phyloP scores from a whole-genome alignment of 768 basidiomycete genomes.

The Agaricus sinodeliciosus region DNA sequence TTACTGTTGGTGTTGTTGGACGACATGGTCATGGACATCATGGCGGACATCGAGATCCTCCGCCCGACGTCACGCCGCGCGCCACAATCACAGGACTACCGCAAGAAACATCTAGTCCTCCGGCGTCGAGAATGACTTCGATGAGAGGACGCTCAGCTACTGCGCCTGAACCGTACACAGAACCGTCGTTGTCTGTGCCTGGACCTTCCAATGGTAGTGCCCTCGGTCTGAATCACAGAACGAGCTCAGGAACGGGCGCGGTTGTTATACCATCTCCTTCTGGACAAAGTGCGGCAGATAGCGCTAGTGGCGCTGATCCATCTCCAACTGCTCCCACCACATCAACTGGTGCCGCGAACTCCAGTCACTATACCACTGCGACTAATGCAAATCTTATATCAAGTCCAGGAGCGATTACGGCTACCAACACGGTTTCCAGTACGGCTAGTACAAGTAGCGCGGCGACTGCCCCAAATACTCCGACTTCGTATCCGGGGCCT shows the following conservation, averaged over 20 bases:
- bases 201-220: not conserved
- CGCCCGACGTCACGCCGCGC: constrained; percentile 58
- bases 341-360: not conserved
- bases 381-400: not conserved
- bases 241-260: not conserved
- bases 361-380: not conserved
- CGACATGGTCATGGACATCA: constrained; percentile 13
- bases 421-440: constrained; percentile 19
- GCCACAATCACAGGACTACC: constrained; percentile 56
- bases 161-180: constrained; percentile 5
- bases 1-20: constrained; percentile 3
- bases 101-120: constrained; percentile 9
- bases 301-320: not conserved
- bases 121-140: constrained; percentile 1
- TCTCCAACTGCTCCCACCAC: not conserved
- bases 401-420: constrained; percentile 10
- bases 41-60: constrained; percentile 21
- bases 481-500: constrained; percentile 40
- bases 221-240: not conserved
- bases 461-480: constrained; percentile 28
- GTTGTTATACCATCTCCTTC: not conserved
- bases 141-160: constrained; percentile 2
- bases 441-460: constrained; percentile 1
- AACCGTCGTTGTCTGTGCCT: not conserved
- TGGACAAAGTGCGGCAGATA: not conserved